These are phyloP conservation scores for Nidularia sp. DNA, from an alignment of 768 basidiomycete genomes.

Conservation along the genomic window DNA sequence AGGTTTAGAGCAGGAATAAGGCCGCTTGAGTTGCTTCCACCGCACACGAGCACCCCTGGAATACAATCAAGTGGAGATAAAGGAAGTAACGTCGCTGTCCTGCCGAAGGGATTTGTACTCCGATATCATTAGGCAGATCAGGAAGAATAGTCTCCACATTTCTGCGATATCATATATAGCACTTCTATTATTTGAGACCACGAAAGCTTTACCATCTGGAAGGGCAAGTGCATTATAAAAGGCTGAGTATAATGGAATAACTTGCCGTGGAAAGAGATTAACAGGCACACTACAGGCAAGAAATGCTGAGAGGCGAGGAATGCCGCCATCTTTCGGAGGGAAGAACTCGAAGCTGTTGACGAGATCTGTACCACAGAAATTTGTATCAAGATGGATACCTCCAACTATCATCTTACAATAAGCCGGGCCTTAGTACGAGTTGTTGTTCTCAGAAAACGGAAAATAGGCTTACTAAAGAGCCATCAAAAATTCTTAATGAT, in stretches of 20 bases:
- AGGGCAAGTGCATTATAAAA: slow-evolving; percentile 23
- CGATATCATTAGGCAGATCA: slow-evolving; percentile 39
- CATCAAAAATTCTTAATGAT: slow-evolving; percentile 26
- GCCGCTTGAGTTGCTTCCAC: slow-evolving; percentile 33
- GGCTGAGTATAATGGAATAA: slow-evolving; percentile 7
- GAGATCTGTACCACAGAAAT: slow-evolving; percentile 63
- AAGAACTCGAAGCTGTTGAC: slow-evolving; percentile 40
- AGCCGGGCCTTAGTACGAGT: neutral
- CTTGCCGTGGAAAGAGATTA: slow-evolving; percentile 22
- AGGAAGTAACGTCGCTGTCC: slow-evolving; percentile 31
- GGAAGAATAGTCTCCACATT: slow-evolving; percentile 35
- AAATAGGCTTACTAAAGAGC: slow-evolving; percentile 27
- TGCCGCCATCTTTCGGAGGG: slow-evolving; percentile 33
- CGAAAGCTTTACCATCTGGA: slow-evolving; percentile 36
- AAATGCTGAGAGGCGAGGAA: slow-evolving; percentile 20
- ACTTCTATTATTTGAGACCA: slow-evolving; percentile 35
- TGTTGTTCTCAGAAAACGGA: neutral
- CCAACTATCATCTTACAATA: slow-evolving; percentile 14
- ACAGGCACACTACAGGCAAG: slow-evolving; percentile 21
- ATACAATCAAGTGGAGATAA: slow-evolving; percentile 33
- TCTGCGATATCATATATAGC: slow-evolving; percentile 36
- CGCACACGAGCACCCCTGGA: slow-evolving; percentile 44
- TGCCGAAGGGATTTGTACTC: slow-evolving; percentile 35
- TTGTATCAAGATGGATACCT: slow-evolving; percentile 23
- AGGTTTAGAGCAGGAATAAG: slow-evolving; percentile 20